Conservation (phyloP, 768 basidiomycete genomes). For the Lentinula lateritia region DNA sequence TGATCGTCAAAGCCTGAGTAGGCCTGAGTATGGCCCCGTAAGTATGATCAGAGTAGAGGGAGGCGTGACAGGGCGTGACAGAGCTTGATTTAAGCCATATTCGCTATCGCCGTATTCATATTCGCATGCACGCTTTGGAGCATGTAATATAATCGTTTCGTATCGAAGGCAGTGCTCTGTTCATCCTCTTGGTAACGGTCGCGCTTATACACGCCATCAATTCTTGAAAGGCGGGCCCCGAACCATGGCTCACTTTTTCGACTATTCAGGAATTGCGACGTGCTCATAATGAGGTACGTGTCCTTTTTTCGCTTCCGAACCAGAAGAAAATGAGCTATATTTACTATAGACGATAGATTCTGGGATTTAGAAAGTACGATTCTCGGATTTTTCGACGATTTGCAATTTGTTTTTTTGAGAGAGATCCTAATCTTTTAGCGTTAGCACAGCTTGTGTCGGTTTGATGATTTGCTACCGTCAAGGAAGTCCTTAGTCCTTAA, state of each 20-base stretch:
- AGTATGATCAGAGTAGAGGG: background rate
- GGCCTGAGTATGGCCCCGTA: background rate
- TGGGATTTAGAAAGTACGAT: background rate
- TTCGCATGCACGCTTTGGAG: background rate
- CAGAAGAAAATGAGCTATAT: too few relatives aligned
- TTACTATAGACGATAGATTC: background rate
- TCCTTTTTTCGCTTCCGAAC: background rate
- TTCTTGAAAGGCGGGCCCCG: background rate
- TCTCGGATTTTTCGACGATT: background rate
- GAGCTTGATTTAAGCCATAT: background rate
- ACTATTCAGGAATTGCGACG: too few relatives aligned
- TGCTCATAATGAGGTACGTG: background rate
- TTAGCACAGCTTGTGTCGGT: background rate
- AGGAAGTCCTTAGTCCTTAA: background rate
- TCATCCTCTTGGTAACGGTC: background rate
- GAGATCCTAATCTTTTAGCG: background rate
- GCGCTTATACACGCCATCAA: background rate
- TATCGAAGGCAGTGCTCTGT: background rate
- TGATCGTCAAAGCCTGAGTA: background rate
- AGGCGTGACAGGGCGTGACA: background rate
- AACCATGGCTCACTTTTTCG: background rate
- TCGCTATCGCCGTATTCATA: background rate
- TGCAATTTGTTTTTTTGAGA: background rate
- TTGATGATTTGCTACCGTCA: background rate
- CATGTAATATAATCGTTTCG: background rate